These are phyloP conservation scores for Solanum hybrid DNA, from an alignment of 305 asterid genomes.

Conservation along the genomic window DNA sequence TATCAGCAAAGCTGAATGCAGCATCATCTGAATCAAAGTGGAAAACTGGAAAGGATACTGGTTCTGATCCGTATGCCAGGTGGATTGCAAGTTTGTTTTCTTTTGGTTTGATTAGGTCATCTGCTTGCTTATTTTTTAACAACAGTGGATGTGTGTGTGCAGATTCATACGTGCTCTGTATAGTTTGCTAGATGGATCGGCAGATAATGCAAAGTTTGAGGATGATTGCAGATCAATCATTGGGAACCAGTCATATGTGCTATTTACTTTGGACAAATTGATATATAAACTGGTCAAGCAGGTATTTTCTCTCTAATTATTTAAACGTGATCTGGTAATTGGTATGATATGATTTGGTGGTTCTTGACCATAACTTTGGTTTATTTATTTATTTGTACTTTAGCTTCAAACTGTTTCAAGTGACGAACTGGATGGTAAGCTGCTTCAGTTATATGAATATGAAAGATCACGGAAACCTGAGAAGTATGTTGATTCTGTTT, in stretches of 20 bases:
- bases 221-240: constrained; percentile 90
- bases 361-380: neutral
- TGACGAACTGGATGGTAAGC: constrained; percentile 32
- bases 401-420: constrained; percentile 40
- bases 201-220: constrained; percentile 86
- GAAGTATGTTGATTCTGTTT: constrained; percentile 30
- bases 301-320: constrained; percentile 19
- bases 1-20: constrained; percentile 20
- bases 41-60: constrained; percentile 14
- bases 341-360: neutral
- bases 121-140: neutral
- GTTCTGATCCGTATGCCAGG: constrained; percentile 25
- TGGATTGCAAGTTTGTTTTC: constrained; percentile 3
- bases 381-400: neutral
- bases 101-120: neutral
- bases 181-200: constrained; percentile 91
- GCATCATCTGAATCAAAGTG: constrained; percentile 14
- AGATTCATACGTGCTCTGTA: constrained; percentile 87
- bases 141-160: constrained; percentile 10
- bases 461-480: constrained; percentile 33
- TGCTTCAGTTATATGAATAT: constrained; percentile 35
- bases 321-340: neutral
- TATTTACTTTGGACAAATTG: constrained; percentile 93
- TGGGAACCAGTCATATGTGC: constrained; percentile 90
- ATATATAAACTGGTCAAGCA: constrained; percentile 93